Conservation (phyloP, 2,329 filamentous ascomycete species). For the Colletotrichum sp. region DNA sequence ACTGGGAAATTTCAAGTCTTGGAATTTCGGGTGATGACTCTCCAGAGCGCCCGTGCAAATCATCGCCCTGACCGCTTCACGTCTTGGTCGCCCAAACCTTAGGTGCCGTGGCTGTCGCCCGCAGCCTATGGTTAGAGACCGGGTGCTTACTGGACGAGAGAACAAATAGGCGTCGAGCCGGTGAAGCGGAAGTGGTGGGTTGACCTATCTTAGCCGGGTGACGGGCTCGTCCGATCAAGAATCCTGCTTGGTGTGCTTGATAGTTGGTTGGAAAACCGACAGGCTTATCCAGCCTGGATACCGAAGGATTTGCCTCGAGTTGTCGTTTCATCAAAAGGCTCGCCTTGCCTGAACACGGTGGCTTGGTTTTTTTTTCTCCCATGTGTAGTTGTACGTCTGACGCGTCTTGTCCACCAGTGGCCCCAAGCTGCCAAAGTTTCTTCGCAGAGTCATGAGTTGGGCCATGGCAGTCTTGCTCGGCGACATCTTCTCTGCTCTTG, state of each 20-base stretch:
- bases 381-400: background rate
- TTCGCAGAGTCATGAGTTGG: background rate
- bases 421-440: background rate
- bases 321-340: background rate
- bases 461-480: background rate
- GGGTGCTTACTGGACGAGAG: background rate
- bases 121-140: background rate
- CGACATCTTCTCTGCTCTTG: background rate
- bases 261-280: background rate
- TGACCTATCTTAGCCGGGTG: background rate
- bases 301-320: background rate
- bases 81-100: conserved; percentile 14
- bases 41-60: conserved; percentile 7
- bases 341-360: background rate
- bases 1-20: background rate
- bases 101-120: conserved; percentile 3
- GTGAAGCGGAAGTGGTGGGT: background rate
- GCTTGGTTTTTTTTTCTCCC: background rate
- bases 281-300: background rate
- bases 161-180: conserved; percentile 13
- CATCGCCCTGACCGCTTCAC: conserved; percentile 19
- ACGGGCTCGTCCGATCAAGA: background rate
- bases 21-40: background rate
- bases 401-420: background rate
- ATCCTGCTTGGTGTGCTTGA: background rate